Evolutionary conservation across 345 rosid genomes (phyloP).

Genomic region (Eucalyptus grandis): DNA sequence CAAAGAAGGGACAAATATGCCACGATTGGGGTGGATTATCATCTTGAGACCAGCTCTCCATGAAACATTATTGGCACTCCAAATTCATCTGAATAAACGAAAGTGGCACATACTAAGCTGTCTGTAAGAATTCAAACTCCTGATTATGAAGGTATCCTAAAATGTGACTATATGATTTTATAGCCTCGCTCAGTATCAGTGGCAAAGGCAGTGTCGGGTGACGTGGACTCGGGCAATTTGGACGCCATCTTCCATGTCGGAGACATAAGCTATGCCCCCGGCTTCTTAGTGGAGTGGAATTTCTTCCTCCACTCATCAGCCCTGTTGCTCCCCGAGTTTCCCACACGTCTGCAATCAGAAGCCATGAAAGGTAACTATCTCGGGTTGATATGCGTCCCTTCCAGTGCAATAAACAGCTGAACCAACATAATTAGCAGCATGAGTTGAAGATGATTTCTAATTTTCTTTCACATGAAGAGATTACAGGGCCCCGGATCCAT

Average conservation of each 20-base stretch:
- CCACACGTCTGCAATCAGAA: constrained; percentile 58
- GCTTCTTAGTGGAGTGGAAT: constrained; percentile 67
- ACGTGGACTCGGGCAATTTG: constrained; percentile 21
- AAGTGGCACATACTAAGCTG: not conserved
- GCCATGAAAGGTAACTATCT: constrained; percentile 41
- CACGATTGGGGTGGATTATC: not conserved
- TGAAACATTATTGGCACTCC: not conserved
- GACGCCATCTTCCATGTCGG: constrained; percentile 68
- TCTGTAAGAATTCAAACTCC: not conserved
- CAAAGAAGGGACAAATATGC: not conserved
- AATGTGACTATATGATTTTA: not conserved
- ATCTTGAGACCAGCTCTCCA: not conserved
- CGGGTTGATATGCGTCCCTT: not conserved
- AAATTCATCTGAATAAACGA: not conserved
- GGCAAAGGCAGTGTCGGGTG: constrained; percentile 26
- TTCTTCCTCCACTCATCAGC: constrained; percentile 34
- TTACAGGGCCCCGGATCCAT: constrained; percentile 13
- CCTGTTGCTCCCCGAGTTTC: constrained; percentile 54
- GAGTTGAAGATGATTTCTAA: not conserved
- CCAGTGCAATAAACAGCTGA: not conserved
- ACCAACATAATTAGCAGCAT: not conserved
- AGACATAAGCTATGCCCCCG: constrained; percentile 69
- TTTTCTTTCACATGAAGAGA: constrained; percentile 17
- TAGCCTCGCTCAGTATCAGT: constrained; percentile 62
- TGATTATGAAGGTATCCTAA: not conserved